A percentile compares a stretch with the other conserved stretches of the same genome.
phyloP scores from a whole-genome alignment of 2,329 filamentous ascomycete species.

The Cephalotrichum gorgonifer region DNA sequence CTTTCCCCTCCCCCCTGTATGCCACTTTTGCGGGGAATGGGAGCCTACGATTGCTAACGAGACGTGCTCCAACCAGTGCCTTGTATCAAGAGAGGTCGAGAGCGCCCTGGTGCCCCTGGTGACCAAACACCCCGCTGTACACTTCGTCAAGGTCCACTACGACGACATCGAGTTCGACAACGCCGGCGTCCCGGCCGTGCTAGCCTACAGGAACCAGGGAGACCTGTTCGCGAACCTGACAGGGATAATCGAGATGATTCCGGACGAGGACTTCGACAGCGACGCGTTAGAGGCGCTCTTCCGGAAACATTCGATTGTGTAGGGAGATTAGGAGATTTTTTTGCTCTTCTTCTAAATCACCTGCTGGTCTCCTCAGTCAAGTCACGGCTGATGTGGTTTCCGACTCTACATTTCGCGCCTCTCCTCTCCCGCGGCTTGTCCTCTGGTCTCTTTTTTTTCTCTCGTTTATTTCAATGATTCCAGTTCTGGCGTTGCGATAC shows the following conservation, averaged over 20 bases:
- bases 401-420: too few species aligned
- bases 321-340: conserved; percentile 8
- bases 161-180: conserved; percentile 91
- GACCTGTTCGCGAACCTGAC: conserved; percentile 87
- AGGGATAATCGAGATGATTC: conserved; percentile 78
- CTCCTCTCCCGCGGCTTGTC: too few species aligned
- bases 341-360: background rate
- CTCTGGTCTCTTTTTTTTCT: too few species aligned
- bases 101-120: conserved; percentile 68
- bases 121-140: conserved; percentile 55
- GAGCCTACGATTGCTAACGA: conserved; percentile 14
- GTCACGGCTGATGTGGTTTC: too few species aligned
- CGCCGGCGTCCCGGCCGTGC: conserved; percentile 73
- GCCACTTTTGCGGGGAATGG: too few species aligned
- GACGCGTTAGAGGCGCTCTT: conserved; percentile 42
- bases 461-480: too few species aligned
- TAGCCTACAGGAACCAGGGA: conserved; percentile 79
- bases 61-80: conserved; percentile 45
- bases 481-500: too few species aligned
- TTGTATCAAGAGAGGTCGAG: conserved; percentile 70
- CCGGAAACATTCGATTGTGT: conserved; percentile 41
- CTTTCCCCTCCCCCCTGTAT: background rate
- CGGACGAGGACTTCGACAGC: conserved; percentile 52
- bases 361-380: background rate
- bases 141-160: conserved; percentile 86